phyloP scores from a whole-genome alignment of 2,329 filamentous ascomycete genomes.

The Claviceps africana region DNA sequence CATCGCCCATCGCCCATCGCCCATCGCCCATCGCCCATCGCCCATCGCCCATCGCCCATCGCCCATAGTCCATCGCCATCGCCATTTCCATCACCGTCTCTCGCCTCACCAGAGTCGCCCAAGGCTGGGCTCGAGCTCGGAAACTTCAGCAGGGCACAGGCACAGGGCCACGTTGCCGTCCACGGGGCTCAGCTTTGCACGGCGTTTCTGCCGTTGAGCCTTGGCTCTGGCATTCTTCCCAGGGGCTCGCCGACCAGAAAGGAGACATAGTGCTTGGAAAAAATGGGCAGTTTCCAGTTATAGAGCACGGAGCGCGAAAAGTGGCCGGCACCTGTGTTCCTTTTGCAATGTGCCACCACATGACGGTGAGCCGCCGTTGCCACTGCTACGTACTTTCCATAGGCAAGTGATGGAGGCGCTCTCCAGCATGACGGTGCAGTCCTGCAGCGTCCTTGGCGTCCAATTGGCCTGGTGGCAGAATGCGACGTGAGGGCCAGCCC shows the following conservation, averaged over 20 bases:
- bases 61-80: background rate
- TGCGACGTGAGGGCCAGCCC: background rate
- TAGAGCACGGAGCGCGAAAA: background rate
- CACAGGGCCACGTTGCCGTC: background rate
- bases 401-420: background rate
- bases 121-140: background rate
- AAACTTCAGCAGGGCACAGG: background rate
- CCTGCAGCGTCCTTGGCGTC: background rate
- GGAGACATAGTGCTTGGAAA: background rate
- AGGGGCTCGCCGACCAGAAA: background rate
- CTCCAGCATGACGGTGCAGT: background rate
- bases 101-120: background rate
- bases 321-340: background rate
- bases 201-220: background rate
- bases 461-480: background rate
- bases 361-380: background rate
- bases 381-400: background rate
- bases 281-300: background rate
- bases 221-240: background rate
- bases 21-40: too few relatives aligned
- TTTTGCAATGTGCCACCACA: slow-evolving; percentile 1
- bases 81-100: background rate
- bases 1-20: too few relatives aligned
- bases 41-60: too few relatives aligned
- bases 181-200: background rate